Evolutionary conservation across 164 flowering plant species (phyloP).

Genomic region (Liriodendron chinense): DNA sequence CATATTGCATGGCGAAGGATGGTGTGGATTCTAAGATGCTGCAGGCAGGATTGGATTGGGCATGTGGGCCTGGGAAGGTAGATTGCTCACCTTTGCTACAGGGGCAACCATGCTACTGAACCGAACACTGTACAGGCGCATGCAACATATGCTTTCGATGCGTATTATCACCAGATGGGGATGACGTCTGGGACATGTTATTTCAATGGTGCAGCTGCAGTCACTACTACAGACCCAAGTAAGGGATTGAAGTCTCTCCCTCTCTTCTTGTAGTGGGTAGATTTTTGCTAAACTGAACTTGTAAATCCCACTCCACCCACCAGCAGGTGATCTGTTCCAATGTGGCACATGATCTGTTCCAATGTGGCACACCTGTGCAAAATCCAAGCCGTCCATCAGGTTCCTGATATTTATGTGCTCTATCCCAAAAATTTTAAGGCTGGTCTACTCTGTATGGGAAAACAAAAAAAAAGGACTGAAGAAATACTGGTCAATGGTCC

Average conservation of each 20-base stretch:
- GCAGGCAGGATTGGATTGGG: constrained; percentile 93
- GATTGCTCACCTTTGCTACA: constrained; percentile 75
- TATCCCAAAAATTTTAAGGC: too few species aligned
- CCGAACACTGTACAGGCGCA: constrained; percentile 71
- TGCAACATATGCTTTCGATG: constrained; percentile 78
- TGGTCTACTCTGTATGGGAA: too few species aligned
- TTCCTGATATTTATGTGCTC: too few species aligned
- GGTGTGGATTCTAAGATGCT: constrained; percentile 71
- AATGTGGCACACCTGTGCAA: too few species aligned
- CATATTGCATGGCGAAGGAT: constrained; percentile 65
- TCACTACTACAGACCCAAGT: constrained; percentile 89
- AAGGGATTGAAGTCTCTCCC: constrained; percentile 18
- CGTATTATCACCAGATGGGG: constrained; percentile 65
- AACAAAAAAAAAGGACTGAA: too few species aligned
- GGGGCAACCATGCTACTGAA: constrained; percentile 76
- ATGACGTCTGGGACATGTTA: constrained; percentile 68
- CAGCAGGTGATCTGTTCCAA: too few species aligned
- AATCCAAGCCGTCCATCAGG: too few species aligned
- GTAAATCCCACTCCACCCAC: too few species aligned
- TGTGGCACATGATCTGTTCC: too few species aligned
- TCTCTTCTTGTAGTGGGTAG: neutral
- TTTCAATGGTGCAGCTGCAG: constrained; percentile 83
- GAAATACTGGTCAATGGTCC: too few species aligned
- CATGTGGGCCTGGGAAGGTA: constrained; percentile 95
- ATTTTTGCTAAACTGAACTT: neutral